Evolutionary conservation across 352 stramenopile genomes (phyloP).

Genomic region (Phytopythium vexans): DNA sequence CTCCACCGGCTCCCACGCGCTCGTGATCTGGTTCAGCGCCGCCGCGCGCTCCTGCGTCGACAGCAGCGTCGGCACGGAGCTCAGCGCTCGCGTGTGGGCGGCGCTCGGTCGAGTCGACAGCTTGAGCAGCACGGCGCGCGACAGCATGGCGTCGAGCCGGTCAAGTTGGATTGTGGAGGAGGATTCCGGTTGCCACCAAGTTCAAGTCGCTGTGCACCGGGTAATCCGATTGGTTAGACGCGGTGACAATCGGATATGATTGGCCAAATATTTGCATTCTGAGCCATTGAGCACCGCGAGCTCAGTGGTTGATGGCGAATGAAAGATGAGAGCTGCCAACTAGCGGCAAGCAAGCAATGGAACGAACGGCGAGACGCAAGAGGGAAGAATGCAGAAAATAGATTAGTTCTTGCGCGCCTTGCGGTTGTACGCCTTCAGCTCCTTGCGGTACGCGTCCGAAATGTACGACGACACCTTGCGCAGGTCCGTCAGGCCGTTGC

Average conservation of each 20-base stretch:
- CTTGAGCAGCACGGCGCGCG: slow-evolving; percentile 4
- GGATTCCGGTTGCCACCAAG: too few species aligned
- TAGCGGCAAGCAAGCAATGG: too few species aligned
- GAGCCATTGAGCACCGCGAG: too few species aligned
- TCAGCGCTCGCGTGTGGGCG: slow-evolving; percentile 9
- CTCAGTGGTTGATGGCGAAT: too few species aligned
- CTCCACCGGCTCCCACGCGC: slow-evolving; percentile 46
- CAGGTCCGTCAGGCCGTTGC: slow-evolving; percentile 62
- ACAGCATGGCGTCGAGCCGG: background rate
- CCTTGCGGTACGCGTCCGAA: slow-evolving; percentile 74
- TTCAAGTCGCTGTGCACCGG: too few species aligned
- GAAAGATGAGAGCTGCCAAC: too few species aligned
- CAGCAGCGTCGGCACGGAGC: slow-evolving; percentile 39
- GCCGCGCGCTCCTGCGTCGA: slow-evolving; percentile 37
- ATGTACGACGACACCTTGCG: slow-evolving; percentile 72
- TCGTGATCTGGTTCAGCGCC: slow-evolving; percentile 40
- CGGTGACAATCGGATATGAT: too few species aligned
- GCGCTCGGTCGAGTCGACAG: background rate
- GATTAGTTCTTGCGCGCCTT: slow-evolving; percentile 68
- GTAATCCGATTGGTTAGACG: too few species aligned
- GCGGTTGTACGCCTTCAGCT: slow-evolving; percentile 82
- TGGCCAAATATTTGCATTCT: too few species aligned
- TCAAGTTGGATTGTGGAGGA: background rate
- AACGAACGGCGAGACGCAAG: too few species aligned
- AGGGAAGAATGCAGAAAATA: background rate